Conservation (phyloP, 179 eudicot species). For the Heliamphora pulchella region DNA sequence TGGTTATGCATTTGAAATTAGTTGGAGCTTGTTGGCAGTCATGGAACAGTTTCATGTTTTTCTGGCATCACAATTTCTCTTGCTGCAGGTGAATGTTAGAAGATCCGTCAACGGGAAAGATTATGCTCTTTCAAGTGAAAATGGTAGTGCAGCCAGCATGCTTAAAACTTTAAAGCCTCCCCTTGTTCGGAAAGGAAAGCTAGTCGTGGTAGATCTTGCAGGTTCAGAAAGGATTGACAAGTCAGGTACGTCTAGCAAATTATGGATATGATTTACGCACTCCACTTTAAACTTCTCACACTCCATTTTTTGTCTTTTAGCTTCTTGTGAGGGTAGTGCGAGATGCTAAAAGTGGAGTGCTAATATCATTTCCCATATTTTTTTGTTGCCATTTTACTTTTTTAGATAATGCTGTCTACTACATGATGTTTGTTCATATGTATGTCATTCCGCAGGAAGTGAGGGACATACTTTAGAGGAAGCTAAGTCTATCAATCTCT, state of each 20-base stretch:
- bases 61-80: slow-evolving; percentile 11
- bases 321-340: not conserved
- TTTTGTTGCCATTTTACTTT: not conserved
- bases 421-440: slow-evolving; percentile 1
- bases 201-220: slow-evolving; percentile 85
- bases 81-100: slow-evolving; percentile 65
- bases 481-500: slow-evolving; percentile 92
- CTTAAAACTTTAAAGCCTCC: slow-evolving; percentile 54
- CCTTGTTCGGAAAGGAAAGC: slow-evolving; percentile 69
- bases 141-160: slow-evolving; percentile 39
- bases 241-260: slow-evolving; percentile 44
- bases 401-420: not conserved
- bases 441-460: slow-evolving; percentile 46
- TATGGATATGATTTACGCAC: not conserved
- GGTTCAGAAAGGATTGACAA: slow-evolving; percentile 90
- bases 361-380: not conserved
- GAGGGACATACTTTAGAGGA: slow-evolving; percentile 95
- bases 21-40: not conserved
- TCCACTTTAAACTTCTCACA: not conserved
- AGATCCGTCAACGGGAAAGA: slow-evolving; percentile 60
- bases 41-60: slow-evolving; percentile 6
- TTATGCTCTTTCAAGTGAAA: slow-evolving; percentile 36
- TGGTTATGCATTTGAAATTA: not conserved
- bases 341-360: too few species aligned
- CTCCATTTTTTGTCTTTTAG: not conserved